phyloP scores from a whole-genome alignment of 2,329 filamentous ascomycete genomes.

The Alternaria sp. region DNA sequence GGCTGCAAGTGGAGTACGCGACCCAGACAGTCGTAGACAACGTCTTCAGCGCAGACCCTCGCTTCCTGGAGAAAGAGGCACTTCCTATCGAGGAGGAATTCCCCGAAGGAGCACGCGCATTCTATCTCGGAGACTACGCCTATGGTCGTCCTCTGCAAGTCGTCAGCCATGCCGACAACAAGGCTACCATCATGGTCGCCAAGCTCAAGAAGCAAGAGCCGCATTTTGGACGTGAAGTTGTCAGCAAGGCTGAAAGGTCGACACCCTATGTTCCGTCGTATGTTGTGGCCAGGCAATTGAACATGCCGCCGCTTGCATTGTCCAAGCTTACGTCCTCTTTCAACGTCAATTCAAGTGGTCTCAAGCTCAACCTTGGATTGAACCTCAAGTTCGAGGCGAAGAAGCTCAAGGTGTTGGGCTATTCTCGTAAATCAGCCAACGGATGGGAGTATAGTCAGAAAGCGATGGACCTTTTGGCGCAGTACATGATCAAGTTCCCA shows the following conservation, averaged over 20 bases:
- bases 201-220: conserved; percentile 74
- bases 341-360: conserved; percentile 79
- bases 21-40: conserved; percentile 88
- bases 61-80: conserved; percentile 90
- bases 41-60: conserved; percentile 87
- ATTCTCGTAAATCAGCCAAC: conserved; percentile 81
- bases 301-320: conserved; percentile 82
- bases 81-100: conserved; percentile 91
- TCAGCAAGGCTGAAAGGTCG: conserved; percentile 69
- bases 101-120: conserved; percentile 78
- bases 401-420: conserved; percentile 94
- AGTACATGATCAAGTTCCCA: conserved; percentile 93
- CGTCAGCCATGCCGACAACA: conserved; percentile 73
- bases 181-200: conserved; percentile 80
- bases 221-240: conserved; percentile 80
- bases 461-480: conserved; percentile 77
- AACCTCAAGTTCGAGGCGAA: conserved; percentile 97
- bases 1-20: conserved; percentile 89
- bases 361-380: conserved; percentile 87
- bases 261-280: conserved; percentile 86
- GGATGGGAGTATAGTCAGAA: conserved; percentile 96
- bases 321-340: conserved; percentile 98
- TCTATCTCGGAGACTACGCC: conserved; percentile 92
- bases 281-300: conserved; percentile 81
- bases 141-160: conserved; percentile 92